Percentiles rank a stretch among this genome's conserved stretches.
Conservation (phyloP, 257 asterid genomes). For the Leptodermis oblonga region DNA sequence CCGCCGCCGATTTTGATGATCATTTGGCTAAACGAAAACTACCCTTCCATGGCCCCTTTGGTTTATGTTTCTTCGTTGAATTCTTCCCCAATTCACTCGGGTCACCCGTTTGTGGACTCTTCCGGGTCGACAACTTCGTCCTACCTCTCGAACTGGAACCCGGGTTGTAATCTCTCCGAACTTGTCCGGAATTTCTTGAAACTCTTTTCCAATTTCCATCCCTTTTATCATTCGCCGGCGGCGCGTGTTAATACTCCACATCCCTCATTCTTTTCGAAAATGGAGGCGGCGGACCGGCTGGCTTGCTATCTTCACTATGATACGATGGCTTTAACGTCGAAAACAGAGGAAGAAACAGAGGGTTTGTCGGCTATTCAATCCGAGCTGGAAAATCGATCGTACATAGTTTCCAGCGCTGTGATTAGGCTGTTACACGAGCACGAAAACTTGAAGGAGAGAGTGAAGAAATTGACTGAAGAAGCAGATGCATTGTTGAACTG, state of each 20-base stretch:
- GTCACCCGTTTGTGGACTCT: constrained; percentile 49
- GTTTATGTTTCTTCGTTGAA: constrained; percentile 27
- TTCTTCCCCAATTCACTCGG: constrained; percentile 21
- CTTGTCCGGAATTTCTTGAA: constrained; percentile 39
- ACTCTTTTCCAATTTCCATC: constrained; percentile 44
- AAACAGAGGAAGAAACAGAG: constrained; percentile 29
- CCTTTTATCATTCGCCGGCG: constrained; percentile 25
- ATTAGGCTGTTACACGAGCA: constrained; percentile 29
- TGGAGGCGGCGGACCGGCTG: constrained; percentile 54
- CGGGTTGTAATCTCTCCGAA: constrained; percentile 36
- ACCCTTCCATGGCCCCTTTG: constrained; percentile 51
- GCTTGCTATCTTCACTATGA: constrained; percentile 30
- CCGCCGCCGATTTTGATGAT: constrained; percentile 37
- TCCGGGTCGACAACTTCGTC: constrained; percentile 41
- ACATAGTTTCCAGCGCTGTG: constrained; percentile 2
- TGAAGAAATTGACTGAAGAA: constrained; percentile 25
- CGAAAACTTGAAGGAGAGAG: constrained; percentile 24
- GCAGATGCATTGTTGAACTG: constrained; percentile 43
- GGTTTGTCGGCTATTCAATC: constrained; percentile 24
- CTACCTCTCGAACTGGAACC: constrained; percentile 42
- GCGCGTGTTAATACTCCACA: constrained; percentile 10
- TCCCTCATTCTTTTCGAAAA: constrained; percentile 33
- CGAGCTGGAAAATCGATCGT: constrained; percentile 27
- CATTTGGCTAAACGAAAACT: constrained; percentile 60
- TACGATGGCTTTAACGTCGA: constrained; percentile 20